Evolutionary conservation across 2,329 filamentous ascomycete species (phyloP).

Genomic region (Chaetomiaceae sp.): DNA sequence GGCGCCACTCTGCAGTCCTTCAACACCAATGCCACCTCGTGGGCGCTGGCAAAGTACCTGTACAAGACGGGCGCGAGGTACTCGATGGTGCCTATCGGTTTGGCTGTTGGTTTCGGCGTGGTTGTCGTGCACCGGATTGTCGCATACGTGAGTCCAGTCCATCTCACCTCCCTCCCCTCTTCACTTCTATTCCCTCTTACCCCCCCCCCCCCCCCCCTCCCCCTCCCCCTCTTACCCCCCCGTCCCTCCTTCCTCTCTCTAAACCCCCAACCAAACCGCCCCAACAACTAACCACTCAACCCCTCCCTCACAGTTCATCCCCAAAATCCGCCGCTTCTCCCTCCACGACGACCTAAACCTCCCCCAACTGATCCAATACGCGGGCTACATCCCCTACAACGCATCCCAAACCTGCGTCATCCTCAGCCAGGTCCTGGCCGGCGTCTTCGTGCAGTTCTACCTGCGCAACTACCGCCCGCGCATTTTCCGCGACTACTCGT

Average conservation of each 20-base stretch:
- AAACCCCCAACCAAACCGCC: too few species aligned
- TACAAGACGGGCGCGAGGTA: constrained; percentile 44
- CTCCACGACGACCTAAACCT: constrained; percentile 45
- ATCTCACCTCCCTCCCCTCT: background rate
- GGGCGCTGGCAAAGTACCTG: constrained; percentile 50
- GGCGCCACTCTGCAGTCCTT: constrained; percentile 47
- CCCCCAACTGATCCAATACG: constrained; percentile 50
- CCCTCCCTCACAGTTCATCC: constrained; percentile 36
- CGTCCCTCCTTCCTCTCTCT: too few species aligned
- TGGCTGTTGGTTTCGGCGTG: constrained; percentile 42
- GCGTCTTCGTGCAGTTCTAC: constrained; percentile 47
- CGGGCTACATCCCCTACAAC: constrained; percentile 52
- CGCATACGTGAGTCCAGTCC: constrained; percentile 31
- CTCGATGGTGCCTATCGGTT: constrained; percentile 45
- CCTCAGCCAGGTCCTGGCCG: constrained; percentile 40
- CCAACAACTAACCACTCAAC: too few species aligned
- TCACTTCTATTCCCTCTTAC: too few species aligned
- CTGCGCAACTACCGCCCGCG: constrained; percentile 48
- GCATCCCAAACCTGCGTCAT: constrained; percentile 51
- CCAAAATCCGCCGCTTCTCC: constrained; percentile 40
- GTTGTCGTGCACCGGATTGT: constrained; percentile 43
- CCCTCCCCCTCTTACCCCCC: too few species aligned
- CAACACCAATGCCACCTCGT: constrained; percentile 44
- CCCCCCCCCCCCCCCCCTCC: too few species aligned
- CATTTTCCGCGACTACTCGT: constrained; percentile 50